These are phyloP conservation scores for Aspergillus wentii DNA, from an alignment of 495 filamentous ascomycete species.

Conservation along the genomic window DNA sequence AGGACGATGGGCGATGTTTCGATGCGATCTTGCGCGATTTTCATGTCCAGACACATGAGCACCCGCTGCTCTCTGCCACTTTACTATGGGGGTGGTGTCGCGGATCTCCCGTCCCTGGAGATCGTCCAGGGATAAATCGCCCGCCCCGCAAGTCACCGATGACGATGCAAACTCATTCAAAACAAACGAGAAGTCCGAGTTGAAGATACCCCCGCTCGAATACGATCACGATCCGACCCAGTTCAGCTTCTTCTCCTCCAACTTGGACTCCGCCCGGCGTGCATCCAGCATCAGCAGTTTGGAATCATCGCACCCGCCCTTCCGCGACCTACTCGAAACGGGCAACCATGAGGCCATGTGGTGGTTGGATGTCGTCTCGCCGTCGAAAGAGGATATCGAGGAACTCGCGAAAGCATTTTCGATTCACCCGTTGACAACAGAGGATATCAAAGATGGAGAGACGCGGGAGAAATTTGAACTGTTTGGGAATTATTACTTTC, in stretches of 20 bases:
- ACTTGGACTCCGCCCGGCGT: constrained; percentile 74
- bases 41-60: too few relatives aligned
- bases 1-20: too few relatives aligned
- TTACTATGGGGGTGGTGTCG: too few relatives aligned
- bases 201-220: constrained; percentile 3
- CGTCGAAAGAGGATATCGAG: constrained; percentile 77
- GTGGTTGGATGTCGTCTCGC: constrained; percentile 87
- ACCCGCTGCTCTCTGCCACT: too few relatives aligned
- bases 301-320: constrained; percentile 68
- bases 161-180: too few relatives aligned
- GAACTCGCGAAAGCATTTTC: constrained; percentile 76
- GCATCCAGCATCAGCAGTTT: constrained; percentile 71
- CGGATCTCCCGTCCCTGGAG: too few relatives aligned
- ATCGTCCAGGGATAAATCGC: too few relatives aligned
- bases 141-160: too few relatives aligned
- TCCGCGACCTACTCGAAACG: constrained; percentile 72
- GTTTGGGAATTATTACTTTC: constrained; percentile 88
- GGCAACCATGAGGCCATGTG: constrained; percentile 62
- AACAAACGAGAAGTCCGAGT: too few relatives aligned
- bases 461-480: constrained; percentile 91
- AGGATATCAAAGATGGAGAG: constrained; percentile 90
- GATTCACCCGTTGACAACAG: constrained; percentile 82
- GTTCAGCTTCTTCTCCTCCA: constrained; percentile 85
- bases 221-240: constrained; percentile 60
- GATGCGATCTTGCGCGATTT: too few relatives aligned